Base-by-base conservation (phyloP, 2,329 filamentous ascomycete species). In the Venturia pyrina region DNA sequence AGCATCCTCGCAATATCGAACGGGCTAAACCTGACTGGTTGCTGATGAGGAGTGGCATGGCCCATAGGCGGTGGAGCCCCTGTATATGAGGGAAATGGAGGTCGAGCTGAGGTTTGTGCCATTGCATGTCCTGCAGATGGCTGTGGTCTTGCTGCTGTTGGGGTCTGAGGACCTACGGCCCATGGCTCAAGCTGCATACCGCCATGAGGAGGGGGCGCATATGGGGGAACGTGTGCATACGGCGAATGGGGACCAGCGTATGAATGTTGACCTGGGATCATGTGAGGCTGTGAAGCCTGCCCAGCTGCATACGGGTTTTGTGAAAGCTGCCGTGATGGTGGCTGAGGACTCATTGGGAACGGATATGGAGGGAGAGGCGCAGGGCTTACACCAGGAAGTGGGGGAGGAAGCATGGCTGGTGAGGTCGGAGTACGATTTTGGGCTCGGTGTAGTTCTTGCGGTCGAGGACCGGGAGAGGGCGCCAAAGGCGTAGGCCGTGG, bases 121-220 rank as follows among this genome's bases (percentile, higher is more conserved):
- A 64, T 24, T 21, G 44, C 24, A 37, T 59, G 15, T 11, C 53
- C 53, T 6, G 19, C 19, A 28, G 32, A 19, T 70, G 73, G 68
- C 53, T 74, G 75, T 28, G 76, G 75, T 65, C 75, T 74, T 13
- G 73, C 72, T 67, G 72, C 73, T 61, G 72, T 76, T 5, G 76
- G 77, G 62, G 78, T 77, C 67, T 81, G 79, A 10, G 76, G 75
- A n/a, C 74, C 72, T 15, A 80, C 77, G 65, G 79, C 77, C 69
- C 81, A 82, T 5, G 79, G 78, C 60, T 78, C 78, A 44, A 81
- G 73, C 76, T 80, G 79, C 67, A 78, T 76, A 19, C 79, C 79
- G 62, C 79, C 74, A 41, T 65, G 65, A 46, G 37, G 15, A 32
- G 60, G 21, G 19, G 60, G 60, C 15, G 21, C 15, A 24, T 43